Base-by-base conservation (phyloP, 1,139 yeast genomes). In the Hansenula lynferdii region DNA sequence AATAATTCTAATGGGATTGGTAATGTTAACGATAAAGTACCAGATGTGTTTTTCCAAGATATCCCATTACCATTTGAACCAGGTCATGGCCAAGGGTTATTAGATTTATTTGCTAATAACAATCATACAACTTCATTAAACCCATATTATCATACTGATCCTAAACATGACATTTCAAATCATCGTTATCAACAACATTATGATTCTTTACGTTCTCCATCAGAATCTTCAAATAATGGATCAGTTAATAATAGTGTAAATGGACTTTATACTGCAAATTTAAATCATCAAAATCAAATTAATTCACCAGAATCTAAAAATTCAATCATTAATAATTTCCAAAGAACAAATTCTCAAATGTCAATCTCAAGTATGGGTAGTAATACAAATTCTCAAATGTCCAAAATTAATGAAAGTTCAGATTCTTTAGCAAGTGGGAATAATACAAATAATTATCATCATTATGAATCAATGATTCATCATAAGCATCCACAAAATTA, bases 21-120 rank as follows among this genome's bases (percentile, higher is more conserved):
- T 3, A 56, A 49, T 30, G 54, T 54, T 10, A 56, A 50, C 35
- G 62, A 58, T 35, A 47, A 44, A 6, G 35, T 49, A 12, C 47
- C 50, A 10, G 45, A 44, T 23, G 54, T 48, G 10, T 50, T 60
- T 21, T 59, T 61, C 40, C 46, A 47, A 6, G 64, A 59, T 35
- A 49, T 58, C 6, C 60, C 63, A 4, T 44, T 54, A 26, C 64
- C 66, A 8, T 51, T 57, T 38, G 56, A 50, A 32, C 53, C 61
- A 1, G 67, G 66, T 9, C 62, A 57, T 41, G 74, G 66, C 8
- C 62, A 57, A 40, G 74, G 74, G 1, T 51, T 70, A 22, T 44
- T 69, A 29, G 74, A 69, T 43, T 54, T 67, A 29, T 64, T 68
- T 35, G 42, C 54, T 17, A 28, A 38, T 37, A 37, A 20, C 27